Evolutionary conservation across 129 eudicot species (phyloP).

Genomic region (Saussurea involucrata): DNA sequence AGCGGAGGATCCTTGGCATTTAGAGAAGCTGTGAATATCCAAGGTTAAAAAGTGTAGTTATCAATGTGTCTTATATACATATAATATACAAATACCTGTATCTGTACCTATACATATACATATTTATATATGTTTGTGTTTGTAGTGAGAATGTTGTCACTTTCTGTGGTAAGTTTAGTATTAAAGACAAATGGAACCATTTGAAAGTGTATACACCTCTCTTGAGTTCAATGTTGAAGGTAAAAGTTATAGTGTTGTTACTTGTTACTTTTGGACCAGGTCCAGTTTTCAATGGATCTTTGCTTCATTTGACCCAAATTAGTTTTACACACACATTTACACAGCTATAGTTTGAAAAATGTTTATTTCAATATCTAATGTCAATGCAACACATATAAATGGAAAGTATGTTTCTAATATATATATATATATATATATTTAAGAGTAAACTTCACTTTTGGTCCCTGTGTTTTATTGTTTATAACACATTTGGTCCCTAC

Average conservation of each 20-base stretch:
- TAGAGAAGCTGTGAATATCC: slow-evolving; percentile 24
- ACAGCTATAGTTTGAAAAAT: no score
- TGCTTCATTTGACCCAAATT: no score
- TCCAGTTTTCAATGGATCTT: background rate
- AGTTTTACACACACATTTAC: no score
- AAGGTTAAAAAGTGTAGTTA: slow-evolving; percentile 7
- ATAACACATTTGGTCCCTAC: no score
- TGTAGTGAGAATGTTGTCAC: slow-evolving; percentile 25
- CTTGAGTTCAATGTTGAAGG: slow-evolving; percentile 10
- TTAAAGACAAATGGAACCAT: slow-evolving; percentile 14
- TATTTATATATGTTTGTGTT: slow-evolving; percentile 15
- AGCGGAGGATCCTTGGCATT: slow-evolving; percentile 36
- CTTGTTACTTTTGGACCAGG: background rate
- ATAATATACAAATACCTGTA: background rate
- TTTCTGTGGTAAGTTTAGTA: slow-evolving; percentile 20
- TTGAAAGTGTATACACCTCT: slow-evolving; percentile 20
- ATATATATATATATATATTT: no score
- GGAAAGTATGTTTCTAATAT: no score
- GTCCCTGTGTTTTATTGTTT: no score
- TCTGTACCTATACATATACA: background rate
- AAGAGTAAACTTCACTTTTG: no score
- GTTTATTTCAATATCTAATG: no score
- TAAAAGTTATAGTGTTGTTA: slow-evolving; percentile 12
- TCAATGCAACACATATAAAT: no score
- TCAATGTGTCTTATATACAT: slow-evolving; percentile 17